These are phyloP conservation scores for Udeniomyces megalosporus DNA, from an alignment of 768 basidiomycete species.

Conservation along the genomic window DNA sequence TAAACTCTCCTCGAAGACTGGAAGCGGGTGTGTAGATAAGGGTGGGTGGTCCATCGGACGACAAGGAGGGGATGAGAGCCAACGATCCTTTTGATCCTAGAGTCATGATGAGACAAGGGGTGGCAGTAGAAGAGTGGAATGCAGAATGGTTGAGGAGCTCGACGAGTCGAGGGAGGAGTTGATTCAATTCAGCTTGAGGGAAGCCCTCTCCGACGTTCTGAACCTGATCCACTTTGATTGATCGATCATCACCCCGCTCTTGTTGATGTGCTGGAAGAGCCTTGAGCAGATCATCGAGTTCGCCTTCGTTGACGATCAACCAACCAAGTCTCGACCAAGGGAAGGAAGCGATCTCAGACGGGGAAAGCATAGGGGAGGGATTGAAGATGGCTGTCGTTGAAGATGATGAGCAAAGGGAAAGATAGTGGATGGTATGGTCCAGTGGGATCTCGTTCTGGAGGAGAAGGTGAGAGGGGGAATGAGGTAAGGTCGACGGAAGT, in stretches of 20 bases:
- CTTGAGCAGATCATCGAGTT: constrained; percentile 22
- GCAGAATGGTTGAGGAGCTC: background rate
- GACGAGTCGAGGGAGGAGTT: constrained; percentile 14
- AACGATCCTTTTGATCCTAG: constrained; percentile 24
- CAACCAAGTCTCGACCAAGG: constrained; percentile 29
- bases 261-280: background rate
- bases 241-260: background rate
- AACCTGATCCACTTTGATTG: background rate
- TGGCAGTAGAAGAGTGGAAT: background rate
- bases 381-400: constrained; percentile 29
- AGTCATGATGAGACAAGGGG: constrained; percentile 21
- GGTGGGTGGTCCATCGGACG: background rate
- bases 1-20: background rate
- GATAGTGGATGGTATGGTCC: constrained; percentile 21
- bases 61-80: constrained; percentile 14
- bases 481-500: constrained; percentile 15
- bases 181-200: background rate
- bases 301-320: constrained; percentile 34
- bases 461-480: constrained; percentile 26
- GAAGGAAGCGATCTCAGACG: constrained; percentile 23
- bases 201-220: constrained; percentile 3
- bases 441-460: constrained; percentile 35
- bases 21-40: constrained; percentile 17
- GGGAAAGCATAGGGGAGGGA: constrained; percentile 32
- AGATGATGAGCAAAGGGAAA: constrained; percentile 19